These are phyloP conservation scores for Boletus rubescentipes DNA, from an alignment of 768 basidiomycete genomes.

Conservation along the genomic window DNA sequence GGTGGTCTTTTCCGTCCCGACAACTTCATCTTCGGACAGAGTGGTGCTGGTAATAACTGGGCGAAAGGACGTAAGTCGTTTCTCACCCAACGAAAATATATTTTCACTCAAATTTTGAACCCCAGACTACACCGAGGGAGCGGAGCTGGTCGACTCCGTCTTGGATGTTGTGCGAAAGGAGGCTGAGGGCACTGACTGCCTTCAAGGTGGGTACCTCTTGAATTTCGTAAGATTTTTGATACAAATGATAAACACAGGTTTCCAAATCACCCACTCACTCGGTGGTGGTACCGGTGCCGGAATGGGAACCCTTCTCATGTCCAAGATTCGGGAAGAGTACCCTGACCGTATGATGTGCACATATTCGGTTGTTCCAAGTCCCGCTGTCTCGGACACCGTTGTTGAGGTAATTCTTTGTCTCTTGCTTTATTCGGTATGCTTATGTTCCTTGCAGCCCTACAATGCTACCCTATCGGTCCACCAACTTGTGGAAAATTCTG, in stretches of 20 bases:
- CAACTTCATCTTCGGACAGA: slow-evolving; percentile 98
- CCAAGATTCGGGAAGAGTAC: slow-evolving; percentile 98
- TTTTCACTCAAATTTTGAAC: neutral
- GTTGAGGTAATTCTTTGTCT: slow-evolving; percentile 64
- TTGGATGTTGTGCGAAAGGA: slow-evolving; percentile 99
- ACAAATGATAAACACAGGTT: slow-evolving; percentile 50
- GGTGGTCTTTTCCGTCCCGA: slow-evolving; percentile 95
- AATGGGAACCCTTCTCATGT: slow-evolving; percentile 99
- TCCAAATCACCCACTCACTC: slow-evolving; percentile 98
- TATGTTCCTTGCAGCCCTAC: slow-evolving; percentile 67
- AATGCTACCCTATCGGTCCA: slow-evolving; percentile 98
- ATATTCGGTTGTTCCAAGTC: slow-evolving; percentile 96
- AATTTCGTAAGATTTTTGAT: neutral
- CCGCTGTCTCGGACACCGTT: slow-evolving; percentile 98
- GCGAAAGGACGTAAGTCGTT: slow-evolving; percentile 92
- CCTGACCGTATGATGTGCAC: slow-evolving; percentile 99
- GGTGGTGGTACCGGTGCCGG: slow-evolving; percentile 99
- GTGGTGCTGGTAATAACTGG: slow-evolving; percentile 99
- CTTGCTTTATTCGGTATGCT: neutral
- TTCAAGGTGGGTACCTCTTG: slow-evolving; percentile 72
- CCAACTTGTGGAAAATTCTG: slow-evolving; percentile 99
- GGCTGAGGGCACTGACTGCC: slow-evolving; percentile 95
- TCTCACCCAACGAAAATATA: rapidly evolving
- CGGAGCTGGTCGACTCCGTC: slow-evolving; percentile 97
- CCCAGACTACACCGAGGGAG: slow-evolving; percentile 86